Base-by-base conservation (phyloP, 2,329 filamentous ascomycete genomes). In the Lachnellula occidentalis region DNA sequence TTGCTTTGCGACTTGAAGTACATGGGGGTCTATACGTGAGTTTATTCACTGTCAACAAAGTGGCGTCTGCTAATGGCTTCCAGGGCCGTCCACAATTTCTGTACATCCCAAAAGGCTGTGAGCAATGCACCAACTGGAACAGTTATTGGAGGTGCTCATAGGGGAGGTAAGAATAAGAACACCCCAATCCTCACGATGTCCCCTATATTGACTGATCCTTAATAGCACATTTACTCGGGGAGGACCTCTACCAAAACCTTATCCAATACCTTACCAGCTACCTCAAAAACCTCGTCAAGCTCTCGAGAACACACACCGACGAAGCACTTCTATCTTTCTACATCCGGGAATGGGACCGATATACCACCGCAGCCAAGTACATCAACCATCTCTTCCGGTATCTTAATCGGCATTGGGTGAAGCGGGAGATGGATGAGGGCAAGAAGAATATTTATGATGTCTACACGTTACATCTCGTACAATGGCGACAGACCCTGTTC, bases 401-500 rank as follows among this genome's bases (percentile, higher is more conserved):
- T 69, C 82, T 99, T 24, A 99, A 99, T 69, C 84, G 94, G 31
- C 94, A 99, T 73, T 99, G 95, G 94, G 94, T 99, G 2, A 99
- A 96, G 79, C 82, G 94, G 31, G 94, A 99, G 74, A 96, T 99
- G 74, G 94, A 99, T 60, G 94, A 99, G 72, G 94, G 94, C 34
- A 97, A 99, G 76, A 96, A 97, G 77, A 89, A 92, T 66, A 89
- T 97, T 7, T 97, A 95, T 71, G 94, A 99, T 71, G 94, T 99
- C 47, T 99, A 99, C 73, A 99, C 94, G 0, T 76, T 99, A 36
- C 94, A 99, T 66, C 77, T 99, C 41, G 94, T 97, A 19, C 90
- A 92, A 68, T 99, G 94, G 94, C 91, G 92, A 62, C 82, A 88
- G 62, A 90, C 95, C 56, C 85, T 99, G 66, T 99, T 99, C 71